phyloP scores from a whole-genome alignment of 495 filamentous ascomycete genomes.

The Gamarada debralockiae region DNA sequence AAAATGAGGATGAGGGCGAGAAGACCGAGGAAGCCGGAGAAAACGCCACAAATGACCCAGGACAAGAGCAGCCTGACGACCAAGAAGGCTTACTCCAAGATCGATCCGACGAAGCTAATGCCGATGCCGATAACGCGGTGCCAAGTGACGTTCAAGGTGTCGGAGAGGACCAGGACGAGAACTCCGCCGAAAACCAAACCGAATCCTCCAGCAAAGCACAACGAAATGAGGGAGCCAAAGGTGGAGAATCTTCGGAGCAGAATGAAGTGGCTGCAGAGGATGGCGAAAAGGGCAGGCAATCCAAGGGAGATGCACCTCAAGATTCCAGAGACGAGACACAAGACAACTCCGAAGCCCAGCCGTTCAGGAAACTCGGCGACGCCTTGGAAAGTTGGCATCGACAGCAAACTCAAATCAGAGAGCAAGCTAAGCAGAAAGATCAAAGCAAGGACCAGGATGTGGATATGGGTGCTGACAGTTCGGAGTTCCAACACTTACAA shows the following conservation, averaged over 20 bases:
- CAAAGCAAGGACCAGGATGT: constrained; percentile 38
- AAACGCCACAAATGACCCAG: constrained; percentile 37
- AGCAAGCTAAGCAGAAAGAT: constrained; percentile 56
- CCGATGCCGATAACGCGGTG: constrained; percentile 60
- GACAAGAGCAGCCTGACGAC: constrained; percentile 40
- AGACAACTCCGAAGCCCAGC: constrained; percentile 45
- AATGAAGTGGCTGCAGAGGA: constrained; percentile 46
- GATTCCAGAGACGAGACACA: constrained; percentile 40
- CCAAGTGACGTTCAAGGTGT: constrained; percentile 60
- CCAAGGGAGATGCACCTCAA: constrained; percentile 50
- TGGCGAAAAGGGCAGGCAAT: constrained; percentile 37
- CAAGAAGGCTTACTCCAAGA: constrained; percentile 36
- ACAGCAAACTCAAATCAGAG: constrained; percentile 71
- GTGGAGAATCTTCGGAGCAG: constrained; percentile 44
- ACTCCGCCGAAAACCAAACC: constrained; percentile 39
- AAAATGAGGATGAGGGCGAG: constrained; percentile 24
- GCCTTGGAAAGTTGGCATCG: constrained; percentile 91
- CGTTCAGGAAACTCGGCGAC: constrained; percentile 92
- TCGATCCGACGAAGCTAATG: constrained; percentile 39
- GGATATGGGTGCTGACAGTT: constrained; percentile 34
- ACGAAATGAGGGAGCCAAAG: constrained; percentile 41
- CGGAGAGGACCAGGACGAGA: constrained; percentile 54
- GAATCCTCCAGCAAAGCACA: constrained; percentile 42
- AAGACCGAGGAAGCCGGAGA: constrained; percentile 29
- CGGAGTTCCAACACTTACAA: constrained; percentile 84